Conservation (phyloP, 176 grass and related monocot genomes). For the Ananas comosus region DNA sequence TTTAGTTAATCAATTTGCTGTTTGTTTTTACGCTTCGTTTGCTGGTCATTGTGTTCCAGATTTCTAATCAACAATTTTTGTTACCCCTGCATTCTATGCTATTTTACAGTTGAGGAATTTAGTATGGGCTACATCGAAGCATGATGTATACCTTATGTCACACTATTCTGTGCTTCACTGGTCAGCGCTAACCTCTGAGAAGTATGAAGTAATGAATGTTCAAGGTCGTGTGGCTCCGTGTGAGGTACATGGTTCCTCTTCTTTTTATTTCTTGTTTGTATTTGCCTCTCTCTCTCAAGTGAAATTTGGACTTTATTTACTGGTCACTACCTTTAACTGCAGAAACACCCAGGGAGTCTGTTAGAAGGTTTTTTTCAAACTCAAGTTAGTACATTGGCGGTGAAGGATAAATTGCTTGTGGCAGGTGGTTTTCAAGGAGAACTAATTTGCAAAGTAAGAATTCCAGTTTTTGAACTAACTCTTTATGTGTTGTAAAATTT, state of each 20-base stretch:
- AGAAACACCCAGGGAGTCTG: conserved; percentile 76
- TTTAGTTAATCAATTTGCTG: too few species aligned
- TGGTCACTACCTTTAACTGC: conserved; percentile 17
- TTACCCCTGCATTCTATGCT: too few species aligned
- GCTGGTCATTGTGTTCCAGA: neutral
- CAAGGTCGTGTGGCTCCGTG: conserved; percentile 49
- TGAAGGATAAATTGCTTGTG: conserved; percentile 72
- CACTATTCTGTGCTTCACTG: conserved; percentile 68
- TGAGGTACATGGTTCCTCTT: conserved; percentile 44
- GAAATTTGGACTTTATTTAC: neutral
- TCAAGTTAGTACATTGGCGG: conserved; percentile 71
- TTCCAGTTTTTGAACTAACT: conserved; percentile 12
- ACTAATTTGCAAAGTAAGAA: conserved; percentile 82
- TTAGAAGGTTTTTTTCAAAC: conserved; percentile 69
- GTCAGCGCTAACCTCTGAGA: conserved; percentile 46
- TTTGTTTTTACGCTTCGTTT: too few species aligned
- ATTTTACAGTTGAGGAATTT: conserved; percentile 77
- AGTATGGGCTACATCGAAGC: conserved; percentile 72
- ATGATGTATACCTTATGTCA: conserved; percentile 80
- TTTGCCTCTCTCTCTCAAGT: conserved; percentile 3
- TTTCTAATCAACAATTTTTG: neutral
- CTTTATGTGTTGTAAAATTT: conserved; percentile 1
- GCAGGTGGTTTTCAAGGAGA: conserved; percentile 76
- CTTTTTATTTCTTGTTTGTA: neutral
- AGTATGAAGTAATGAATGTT: conserved; percentile 55